Percentiles rank a stretch among this genome's conserved stretches.
Conservation (phyloP, 2,329 filamentous ascomycete species). For the Venturiaceae sp. region DNA sequence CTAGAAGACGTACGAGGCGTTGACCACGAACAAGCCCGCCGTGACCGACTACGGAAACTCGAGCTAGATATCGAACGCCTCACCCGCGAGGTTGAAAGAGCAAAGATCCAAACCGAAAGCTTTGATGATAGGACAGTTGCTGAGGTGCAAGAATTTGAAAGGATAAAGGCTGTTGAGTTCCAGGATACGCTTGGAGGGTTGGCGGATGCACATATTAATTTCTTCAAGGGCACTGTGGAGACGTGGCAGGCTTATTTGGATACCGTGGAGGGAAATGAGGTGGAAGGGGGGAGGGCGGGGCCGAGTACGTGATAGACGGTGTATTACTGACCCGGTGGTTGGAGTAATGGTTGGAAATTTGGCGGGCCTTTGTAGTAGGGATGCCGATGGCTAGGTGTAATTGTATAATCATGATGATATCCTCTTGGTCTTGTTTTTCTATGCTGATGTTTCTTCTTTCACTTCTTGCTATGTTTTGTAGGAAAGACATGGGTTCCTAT, state of each 20-base stretch:
- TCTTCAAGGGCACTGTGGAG: constrained; percentile 69
- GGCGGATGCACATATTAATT: constrained; percentile 76
- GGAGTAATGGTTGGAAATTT: background rate
- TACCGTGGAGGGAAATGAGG: constrained; percentile 56
- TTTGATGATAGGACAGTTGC: constrained; percentile 95
- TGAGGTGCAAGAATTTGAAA: constrained; percentile 88
- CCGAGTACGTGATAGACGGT: background rate
- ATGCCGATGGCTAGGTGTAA: background rate
- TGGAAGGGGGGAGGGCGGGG: background rate
- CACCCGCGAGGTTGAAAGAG: constrained; percentile 73
- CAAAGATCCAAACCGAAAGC: constrained; percentile 77
- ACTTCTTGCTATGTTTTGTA: too few relatives aligned
- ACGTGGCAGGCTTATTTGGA: constrained; percentile 86
- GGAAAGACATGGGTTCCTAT: background rate
- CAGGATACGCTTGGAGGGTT: constrained; percentile 74
- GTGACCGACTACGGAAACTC: constrained; percentile 79
- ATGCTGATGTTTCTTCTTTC: background rate
- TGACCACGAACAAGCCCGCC: constrained; percentile 84
- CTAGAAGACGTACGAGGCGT: constrained; percentile 95
- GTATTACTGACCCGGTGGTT: background rate
- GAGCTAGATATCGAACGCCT: constrained; percentile 90
- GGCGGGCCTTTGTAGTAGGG: background rate
- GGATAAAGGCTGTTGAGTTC: constrained; percentile 92
- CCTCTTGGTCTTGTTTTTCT: background rate
- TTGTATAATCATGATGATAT: background rate